Base-by-base conservation (phyloP, 805 yeast genomes). In the Candida silvatica region DNA sequence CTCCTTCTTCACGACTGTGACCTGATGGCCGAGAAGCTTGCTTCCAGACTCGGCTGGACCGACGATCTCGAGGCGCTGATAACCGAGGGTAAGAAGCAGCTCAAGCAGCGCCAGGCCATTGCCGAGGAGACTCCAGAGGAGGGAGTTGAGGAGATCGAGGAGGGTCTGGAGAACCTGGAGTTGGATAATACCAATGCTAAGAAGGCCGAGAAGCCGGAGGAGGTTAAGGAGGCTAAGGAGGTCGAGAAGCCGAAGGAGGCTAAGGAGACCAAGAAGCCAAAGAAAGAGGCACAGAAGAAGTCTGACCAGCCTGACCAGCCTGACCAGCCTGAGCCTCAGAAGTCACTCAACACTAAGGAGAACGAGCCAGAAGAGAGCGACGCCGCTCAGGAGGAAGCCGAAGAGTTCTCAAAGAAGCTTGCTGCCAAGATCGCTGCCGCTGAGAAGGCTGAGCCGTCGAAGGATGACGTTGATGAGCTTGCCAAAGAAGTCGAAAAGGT, bases 1-100 rank as follows among this genome's bases (percentile, higher is more conserved):
- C 43, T 85, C 2, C 52, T 71, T 4, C 54, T 80, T 17, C 76
- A 76, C 3, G 71, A 71, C 27, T 77, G 94, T 39, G 96, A 87
- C 44, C 59, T 49, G n/a, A 68, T 77, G 31, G 84, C 80, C 0
- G 66, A 63, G 23, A 51, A 54, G 20, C 48, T 87, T 17, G 76
- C 74, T 6, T 56, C 62, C 14, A 47, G 62, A 23, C 52, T 80
- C 35, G 90, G 84, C 0, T 85, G 95, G 95, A 50, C 51, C 1
- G 52, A 65, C 5, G 81, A 77, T 8, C 57, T 80, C 27, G 62
- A 66, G 1, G 41, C 45, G n/a, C 47, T 78, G 37, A 50, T 67
- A 9, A 42, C 48, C 22, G 45, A 45, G 6, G 56, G 54, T 7
- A 43, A 49, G 27, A 38, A 43, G 27, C 33, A 33, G 6, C 20